These are phyloP conservation scores for Trichoderma polysporum DNA, from an alignment of 2,329 filamentous ascomycete species.

Conservation along the genomic window DNA sequence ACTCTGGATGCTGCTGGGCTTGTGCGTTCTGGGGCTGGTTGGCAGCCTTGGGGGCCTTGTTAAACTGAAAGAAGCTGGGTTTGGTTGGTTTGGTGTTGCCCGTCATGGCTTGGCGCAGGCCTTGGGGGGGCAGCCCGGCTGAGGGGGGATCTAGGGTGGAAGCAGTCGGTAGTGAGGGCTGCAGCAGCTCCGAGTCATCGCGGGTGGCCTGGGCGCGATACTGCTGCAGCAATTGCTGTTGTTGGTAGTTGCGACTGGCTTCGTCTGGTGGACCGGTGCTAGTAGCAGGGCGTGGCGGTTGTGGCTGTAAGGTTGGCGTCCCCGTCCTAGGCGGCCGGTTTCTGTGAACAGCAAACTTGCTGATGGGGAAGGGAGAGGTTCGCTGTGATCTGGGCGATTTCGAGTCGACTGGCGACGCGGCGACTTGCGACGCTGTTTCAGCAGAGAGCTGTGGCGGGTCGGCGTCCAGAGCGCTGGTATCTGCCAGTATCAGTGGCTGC, in stretches of 20 bases:
- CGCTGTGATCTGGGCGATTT: conserved; percentile 46
- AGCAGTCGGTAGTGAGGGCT: conserved; percentile 29
- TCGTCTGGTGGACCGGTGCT: conserved; percentile 18
- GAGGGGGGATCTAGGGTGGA: conserved; percentile 30
- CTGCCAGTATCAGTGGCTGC: conserved; percentile 56
- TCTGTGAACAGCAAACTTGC: conserved; percentile 39
- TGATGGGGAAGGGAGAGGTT: conserved; percentile 47
- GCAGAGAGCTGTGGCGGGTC: conserved; percentile 29
- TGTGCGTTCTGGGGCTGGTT: conserved; percentile 33
- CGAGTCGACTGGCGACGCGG: conserved; percentile 36
- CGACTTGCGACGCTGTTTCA: conserved; percentile 31
- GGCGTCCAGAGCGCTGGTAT: conserved; percentile 35
- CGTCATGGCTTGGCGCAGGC: conserved; percentile 30
- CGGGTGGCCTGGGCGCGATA: conserved; percentile 29
- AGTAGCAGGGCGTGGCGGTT: conserved; percentile 19
- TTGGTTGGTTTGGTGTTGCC: conserved; percentile 47
- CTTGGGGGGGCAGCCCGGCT: conserved; percentile 25
- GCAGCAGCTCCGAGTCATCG: conserved; percentile 25
- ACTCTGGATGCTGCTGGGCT: conserved; percentile 36
- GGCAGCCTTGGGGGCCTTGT: conserved; percentile 45
- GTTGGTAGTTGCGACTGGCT: conserved; percentile 25
- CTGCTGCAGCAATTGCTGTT: conserved; percentile 21
- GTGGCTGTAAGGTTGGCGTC: conserved; percentile 17
- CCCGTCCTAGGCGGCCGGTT: conserved; percentile 29
- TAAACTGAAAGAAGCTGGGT: conserved; percentile 53